These are phyloP conservation scores for Yamadazyma laniorum DNA, from an alignment of 805 yeast genomes.

Conservation along the genomic window DNA sequence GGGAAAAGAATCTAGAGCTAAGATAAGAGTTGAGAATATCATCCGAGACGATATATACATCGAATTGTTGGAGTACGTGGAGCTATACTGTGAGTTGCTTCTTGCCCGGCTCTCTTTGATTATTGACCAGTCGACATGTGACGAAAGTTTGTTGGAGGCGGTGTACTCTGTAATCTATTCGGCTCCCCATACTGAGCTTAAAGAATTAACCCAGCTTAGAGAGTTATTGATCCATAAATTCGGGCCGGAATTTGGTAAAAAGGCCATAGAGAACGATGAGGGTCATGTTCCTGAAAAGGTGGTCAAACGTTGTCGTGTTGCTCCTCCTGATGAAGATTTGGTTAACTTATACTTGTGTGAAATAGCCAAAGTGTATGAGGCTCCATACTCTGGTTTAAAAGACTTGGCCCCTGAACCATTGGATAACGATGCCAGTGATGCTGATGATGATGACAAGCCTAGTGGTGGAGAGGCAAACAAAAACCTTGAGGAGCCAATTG, in stretches of 20 bases:
- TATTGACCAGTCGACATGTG: constrained; percentile 45
- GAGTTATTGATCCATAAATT: constrained; percentile 62
- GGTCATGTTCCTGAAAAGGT: constrained; percentile 67
- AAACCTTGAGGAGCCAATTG: constrained; percentile 10
- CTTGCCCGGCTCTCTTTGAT: constrained; percentile 71
- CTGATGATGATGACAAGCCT: constrained; percentile 21
- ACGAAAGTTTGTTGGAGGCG: constrained; percentile 71
- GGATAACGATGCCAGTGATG: constrained; percentile 13
- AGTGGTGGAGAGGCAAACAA: constrained; percentile 23
- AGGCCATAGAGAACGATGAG: constrained; percentile 50
- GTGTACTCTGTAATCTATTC: constrained; percentile 66
- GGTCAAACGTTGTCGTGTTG: constrained; percentile 56
- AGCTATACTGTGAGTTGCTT: constrained; percentile 76
- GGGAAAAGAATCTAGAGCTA: constrained; percentile 80
- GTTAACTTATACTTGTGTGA: constrained; percentile 72
- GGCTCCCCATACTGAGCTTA: constrained; percentile 71
- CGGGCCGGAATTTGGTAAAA: constrained; percentile 64
- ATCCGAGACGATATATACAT: constrained; percentile 79
- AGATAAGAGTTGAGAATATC: constrained; percentile 78
- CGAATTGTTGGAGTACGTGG: constrained; percentile 75
- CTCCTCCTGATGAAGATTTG: constrained; percentile 63
- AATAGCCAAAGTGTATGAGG: constrained; percentile 77
- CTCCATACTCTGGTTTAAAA: constrained; percentile 60
- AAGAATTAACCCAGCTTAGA: constrained; percentile 60
- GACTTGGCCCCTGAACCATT: constrained; percentile 14